Evolutionary conservation across 1,284 basidiomycete species (phyloP), one percentile per base, ranked within the genome.

Genomic region (Athelia psychrophila): DNA sequence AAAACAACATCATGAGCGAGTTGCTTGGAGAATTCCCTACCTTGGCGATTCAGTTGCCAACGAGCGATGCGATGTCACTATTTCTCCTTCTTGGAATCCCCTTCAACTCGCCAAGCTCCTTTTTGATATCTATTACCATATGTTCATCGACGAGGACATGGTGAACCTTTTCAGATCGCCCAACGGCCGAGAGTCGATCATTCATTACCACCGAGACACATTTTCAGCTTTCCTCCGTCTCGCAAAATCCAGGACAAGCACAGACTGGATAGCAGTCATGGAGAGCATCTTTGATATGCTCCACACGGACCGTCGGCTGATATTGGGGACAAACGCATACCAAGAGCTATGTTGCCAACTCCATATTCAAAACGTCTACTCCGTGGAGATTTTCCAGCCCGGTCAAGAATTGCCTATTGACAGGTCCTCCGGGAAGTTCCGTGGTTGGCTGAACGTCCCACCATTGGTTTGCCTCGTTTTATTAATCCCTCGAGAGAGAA

Each of bases 201-300:
- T 70, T 15, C 77, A 78, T 52, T 80, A 83, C 57, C 64, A 61
- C 15, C 70, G 80, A 3, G 66, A 61, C 23, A 74, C 70, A 33
- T 79, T 81, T 49, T 77, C 62, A 1, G 55, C 65, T 2, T 56
- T 83, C 23, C 62, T 83, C n/a, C 55, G 57, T 3, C 56, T 69
- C 18, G 62, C 76, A 45, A 74, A 72, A 47, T 58, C 56, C 13
- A 60, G 66, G 44, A 49, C 63, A 2, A 20, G 58, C 1, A 54
- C 50, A 5, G 50, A 60, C 6, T 74, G 71, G 72, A 47, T 23
- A 16, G 52, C 54, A 3, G 60, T 65, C 20, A 68, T 72, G 62
- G 55, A 61, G 3, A 52, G 56, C 6, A 67, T 73, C 55, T 52
- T 63, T 10, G 55, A 57, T 23, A 53, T 63, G 15, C 50, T 58